Evolutionary conservation across 345 rosid genomes (phyloP).

Genomic region (Populus pruinosa): DNA sequence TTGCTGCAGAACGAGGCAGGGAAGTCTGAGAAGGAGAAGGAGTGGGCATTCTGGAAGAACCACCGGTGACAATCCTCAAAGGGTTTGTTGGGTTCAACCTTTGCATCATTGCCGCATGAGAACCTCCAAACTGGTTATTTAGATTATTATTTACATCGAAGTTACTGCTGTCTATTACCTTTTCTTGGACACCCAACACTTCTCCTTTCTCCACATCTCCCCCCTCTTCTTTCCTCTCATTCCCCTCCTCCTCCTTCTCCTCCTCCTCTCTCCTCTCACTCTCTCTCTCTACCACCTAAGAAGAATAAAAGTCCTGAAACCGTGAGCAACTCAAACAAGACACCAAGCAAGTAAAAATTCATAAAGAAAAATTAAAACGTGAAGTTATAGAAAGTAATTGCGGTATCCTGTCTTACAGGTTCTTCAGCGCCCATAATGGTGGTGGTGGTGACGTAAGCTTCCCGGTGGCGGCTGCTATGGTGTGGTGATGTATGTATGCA

Average conservation of each 20-base stretch:
- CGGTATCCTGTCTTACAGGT: slow-evolving; percentile 27
- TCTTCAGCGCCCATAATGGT: slow-evolving; percentile 51
- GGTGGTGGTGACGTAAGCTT: slow-evolving; percentile 33
- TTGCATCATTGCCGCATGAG: slow-evolving; percentile 54
- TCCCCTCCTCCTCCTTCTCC: slow-evolving; percentile 6
- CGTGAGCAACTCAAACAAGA: slow-evolving; percentile 4
- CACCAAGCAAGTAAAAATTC: background rate
- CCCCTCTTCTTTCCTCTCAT: slow-evolving; percentile 13
- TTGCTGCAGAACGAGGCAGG: slow-evolving; percentile 72
- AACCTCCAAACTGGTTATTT: slow-evolving; percentile 19
- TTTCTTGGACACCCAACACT: slow-evolving; percentile 26
- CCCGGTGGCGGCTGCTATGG: slow-evolving; percentile 32
- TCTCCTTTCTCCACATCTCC: slow-evolving; percentile 54
- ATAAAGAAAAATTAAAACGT: background rate
- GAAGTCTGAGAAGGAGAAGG: slow-evolving; percentile 44
- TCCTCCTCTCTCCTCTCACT: slow-evolving; percentile 22
- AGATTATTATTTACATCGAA: background rate
- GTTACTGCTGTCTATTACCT: slow-evolving; percentile 16
- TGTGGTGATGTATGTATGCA: slow-evolving; percentile 1
- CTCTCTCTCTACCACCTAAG: slow-evolving; percentile 46
- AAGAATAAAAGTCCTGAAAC: background rate
- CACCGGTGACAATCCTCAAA: slow-evolving; percentile 56
- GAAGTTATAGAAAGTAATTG: background rate
- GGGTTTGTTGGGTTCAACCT: slow-evolving; percentile 81
- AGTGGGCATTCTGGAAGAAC: slow-evolving; percentile 48